Evolutionary conservation across 2,329 filamentous ascomycete species (phyloP).

Genomic region (Rutstroemia sp.): DNA sequence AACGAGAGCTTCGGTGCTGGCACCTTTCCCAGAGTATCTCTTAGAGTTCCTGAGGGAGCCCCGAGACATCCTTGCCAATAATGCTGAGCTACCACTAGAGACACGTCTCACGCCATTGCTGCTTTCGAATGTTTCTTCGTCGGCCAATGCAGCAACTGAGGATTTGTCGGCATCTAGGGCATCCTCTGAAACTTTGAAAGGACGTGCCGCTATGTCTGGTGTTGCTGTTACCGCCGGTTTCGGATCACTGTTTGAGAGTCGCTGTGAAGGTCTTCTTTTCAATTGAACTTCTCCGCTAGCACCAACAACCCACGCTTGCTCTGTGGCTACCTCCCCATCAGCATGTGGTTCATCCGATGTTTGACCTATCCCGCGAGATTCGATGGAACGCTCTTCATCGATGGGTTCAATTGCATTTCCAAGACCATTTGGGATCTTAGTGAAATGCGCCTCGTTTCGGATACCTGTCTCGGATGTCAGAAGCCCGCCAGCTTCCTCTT

Average conservation of each 20-base stretch:
- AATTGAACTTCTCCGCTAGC: constrained; percentile 28
- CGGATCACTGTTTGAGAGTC: constrained; percentile 23
- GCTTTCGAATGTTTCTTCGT: constrained; percentile 50
- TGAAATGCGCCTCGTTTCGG: constrained; percentile 19
- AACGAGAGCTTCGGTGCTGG: constrained; percentile 38
- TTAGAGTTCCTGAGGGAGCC: constrained; percentile 22
- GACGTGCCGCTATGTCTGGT: constrained; percentile 56
- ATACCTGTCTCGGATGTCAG: constrained; percentile 18
- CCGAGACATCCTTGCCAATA: constrained; percentile 21
- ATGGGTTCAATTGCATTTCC: constrained; percentile 34
- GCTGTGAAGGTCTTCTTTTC: constrained; percentile 23
- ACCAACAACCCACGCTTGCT: constrained; percentile 27
- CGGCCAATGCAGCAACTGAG: constrained; percentile 64
- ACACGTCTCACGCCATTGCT: constrained; percentile 43
- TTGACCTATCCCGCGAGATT: constrained; percentile 36
- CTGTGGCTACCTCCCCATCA: constrained; percentile 28
- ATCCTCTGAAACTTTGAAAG: constrained; percentile 51
- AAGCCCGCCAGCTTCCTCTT: too few species aligned
- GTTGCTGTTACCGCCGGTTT: constrained; percentile 33
- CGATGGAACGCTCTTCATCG: constrained; percentile 21
- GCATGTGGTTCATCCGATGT: constrained; percentile 10
- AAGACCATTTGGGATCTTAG: constrained; percentile 25
- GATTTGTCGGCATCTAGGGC: constrained; percentile 46
- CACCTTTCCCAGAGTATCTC: constrained; percentile 20
- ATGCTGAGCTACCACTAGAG: constrained; percentile 38